Base-by-base conservation (phyloP, 306 rosid genomes). In the Sechiopsis laciniata region DNA sequence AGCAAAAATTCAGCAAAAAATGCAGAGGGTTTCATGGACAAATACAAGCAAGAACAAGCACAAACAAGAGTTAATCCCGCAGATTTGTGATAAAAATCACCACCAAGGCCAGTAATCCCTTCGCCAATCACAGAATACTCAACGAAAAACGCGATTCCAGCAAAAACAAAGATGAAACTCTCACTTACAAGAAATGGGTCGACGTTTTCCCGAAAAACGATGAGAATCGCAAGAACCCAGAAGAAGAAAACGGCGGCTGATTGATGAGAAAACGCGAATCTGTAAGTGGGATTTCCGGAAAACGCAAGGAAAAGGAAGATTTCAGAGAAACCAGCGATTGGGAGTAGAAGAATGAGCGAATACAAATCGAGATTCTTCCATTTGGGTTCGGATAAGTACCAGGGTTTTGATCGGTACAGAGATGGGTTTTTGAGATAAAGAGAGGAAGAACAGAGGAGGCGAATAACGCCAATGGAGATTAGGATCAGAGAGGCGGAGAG, bases 1-100 rank as follows among this genome's bases (percentile, higher is more conserved):
- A 93, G 83, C 26, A 88, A 64, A 72, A 88, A 90, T 58, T 93
- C 98, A 1, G 97, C 94, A 19, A 87, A 86, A 68, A 90, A 93
- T 0, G 97, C 85, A 21, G 78, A 48, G 3, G 91, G 97, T 73
- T 79, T 84, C 37, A 81, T 42, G 0, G 98, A 85, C 26, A 93
- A 78, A 77, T 80, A 90, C 55, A 93, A 21, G 71, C 87, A 88
- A 53, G 86, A 71, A 76, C 50, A 80, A 19, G 96, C 88, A 29
- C 97, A 90, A 22, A 85, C 67, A 65, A 90, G 84, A 10, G 86
- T 86, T 76, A 93, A 83, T 37, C 79, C 79, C 6, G 84, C 87
- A 55, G 85, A 78, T 12, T 86, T 73, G 17, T 84, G 89, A 74
- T 90, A 93, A 24, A 85, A 88, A 48, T 82, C 57, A 10, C 77